These are phyloP conservation scores for Cladosporium oxysporum DNA, from an alignment of 2,329 filamentous ascomycete genomes.

Conservation along the genomic window DNA sequence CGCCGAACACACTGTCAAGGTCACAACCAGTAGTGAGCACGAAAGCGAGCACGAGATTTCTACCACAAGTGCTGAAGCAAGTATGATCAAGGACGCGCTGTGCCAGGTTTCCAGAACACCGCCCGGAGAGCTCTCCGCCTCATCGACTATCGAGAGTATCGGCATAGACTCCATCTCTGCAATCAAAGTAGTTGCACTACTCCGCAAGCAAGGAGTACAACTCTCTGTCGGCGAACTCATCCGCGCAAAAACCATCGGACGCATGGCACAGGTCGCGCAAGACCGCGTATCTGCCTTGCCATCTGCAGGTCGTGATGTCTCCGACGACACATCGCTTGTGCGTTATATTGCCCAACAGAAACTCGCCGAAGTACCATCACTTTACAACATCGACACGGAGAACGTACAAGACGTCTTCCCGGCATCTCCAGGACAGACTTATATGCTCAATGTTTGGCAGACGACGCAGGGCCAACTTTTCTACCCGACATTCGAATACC, in stretches of 20 bases:
- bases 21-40: not conserved
- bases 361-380: constrained; percentile 8
- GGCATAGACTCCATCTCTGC: constrained; percentile 90
- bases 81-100: constrained; percentile 38
- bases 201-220: constrained; percentile 64
- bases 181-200: constrained; percentile 74
- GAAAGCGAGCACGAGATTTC: constrained; percentile 1
- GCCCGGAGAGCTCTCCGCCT: constrained; percentile 57
- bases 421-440: constrained; percentile 73
- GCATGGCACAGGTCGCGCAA: constrained; percentile 55
- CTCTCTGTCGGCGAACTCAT: constrained; percentile 73
- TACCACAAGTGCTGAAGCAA: not conserved
- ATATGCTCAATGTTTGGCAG: constrained; percentile 78
- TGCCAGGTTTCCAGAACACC: constrained; percentile 62
- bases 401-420: constrained; percentile 64
- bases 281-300: not conserved
- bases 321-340: constrained; percentile 23
- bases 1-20: not conserved
- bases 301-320: constrained; percentile 20
- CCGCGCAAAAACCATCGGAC: constrained; percentile 62
- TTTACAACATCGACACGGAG: constrained; percentile 42
- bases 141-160: constrained; percentile 74
- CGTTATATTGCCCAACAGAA: constrained; percentile 22
- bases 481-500: constrained; percentile 70
- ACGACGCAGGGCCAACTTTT: constrained; percentile 67